Evolutionary conservation across 2,329 filamentous ascomycete genomes (phyloP).

Genomic region (Colletotrichum zoysiae): DNA sequence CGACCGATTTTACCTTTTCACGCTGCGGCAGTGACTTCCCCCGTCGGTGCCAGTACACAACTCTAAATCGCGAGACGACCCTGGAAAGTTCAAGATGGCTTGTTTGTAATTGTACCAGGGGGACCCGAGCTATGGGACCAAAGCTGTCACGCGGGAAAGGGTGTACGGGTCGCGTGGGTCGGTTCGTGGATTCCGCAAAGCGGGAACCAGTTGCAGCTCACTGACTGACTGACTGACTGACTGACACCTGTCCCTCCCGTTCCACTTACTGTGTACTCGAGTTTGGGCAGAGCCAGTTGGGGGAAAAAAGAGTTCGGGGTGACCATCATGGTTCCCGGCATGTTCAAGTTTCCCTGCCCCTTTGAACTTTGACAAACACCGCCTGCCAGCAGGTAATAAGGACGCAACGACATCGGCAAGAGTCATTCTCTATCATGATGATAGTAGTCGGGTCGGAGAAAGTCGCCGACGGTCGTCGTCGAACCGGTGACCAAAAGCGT

Average conservation of each 20-base stretch:
- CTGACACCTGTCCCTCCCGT: not conserved
- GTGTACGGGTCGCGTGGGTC: not conserved
- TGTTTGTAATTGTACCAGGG: slow-evolving; percentile 1
- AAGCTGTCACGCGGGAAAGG: slow-evolving; percentile 13
- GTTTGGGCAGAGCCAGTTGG: not conserved
- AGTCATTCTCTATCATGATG: slow-evolving; percentile 6
- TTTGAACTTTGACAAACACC: not conserved
- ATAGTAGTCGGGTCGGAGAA: not conserved
- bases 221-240: not conserved
- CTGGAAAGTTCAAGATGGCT: slow-evolving; percentile 9
- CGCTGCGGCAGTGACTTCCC: slow-evolving; percentile 5
- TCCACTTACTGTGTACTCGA: not conserved
- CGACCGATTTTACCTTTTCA: not conserved
- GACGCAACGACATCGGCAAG: not conserved
- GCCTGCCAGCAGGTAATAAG: not conserved
- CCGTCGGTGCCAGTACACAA: slow-evolving; percentile 2
- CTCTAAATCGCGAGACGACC: slow-evolving; percentile 1
- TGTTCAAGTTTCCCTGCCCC: not conserved
- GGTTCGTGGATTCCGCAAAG: slow-evolving; percentile 12
- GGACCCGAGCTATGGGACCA: slow-evolving; percentile 3
- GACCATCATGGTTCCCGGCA: not conserved
- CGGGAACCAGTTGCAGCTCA: slow-evolving; percentile 11
- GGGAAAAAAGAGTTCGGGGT: not conserved
- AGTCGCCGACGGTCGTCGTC: not conserved
- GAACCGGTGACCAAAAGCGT: slow-evolving; percentile 1